Evolutionary conservation across 371 early-diverging fungal species (phyloP), one percentile per base, ranked within the genome.

Genomic region (Edhazardia aedis): DNA sequence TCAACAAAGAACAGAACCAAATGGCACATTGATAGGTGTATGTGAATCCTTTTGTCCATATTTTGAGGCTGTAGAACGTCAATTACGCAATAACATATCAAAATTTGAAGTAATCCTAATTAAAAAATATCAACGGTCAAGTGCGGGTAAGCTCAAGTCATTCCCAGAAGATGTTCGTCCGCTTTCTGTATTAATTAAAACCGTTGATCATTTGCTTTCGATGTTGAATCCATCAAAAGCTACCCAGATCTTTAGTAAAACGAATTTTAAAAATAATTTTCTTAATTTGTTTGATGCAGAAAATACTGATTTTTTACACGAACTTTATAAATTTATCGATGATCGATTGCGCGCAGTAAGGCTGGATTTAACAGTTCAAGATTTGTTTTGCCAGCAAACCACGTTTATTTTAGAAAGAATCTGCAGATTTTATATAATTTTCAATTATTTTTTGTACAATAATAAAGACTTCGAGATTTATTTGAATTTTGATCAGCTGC

Each of bases 131-230:
- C 49, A 59, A 16, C 53, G 62, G 23, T 37, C 53, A 1, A 40
- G 43, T n/a, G 56, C 67, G 9, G 67, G 60, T 0, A 33, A 40
- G 27, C 9, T 1, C 3, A 39, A 54, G 39, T 26, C 51, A 21
- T 45, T 50, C n/a, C 47, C 51, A 24, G 67, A 66, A 29, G 62
- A 62, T 47, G 43, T 66, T 43, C 40, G 67, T 25, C 59, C 62
- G n/a, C 28, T 62, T n/a, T 21, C 18, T 26, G 56, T 62, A 1
- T 16, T 66, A 7, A 9, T 7, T 19, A 47, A 49, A 9, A 27
- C 30, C 7, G 14, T 62, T 1, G 44, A 62, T 45, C 51, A 66
- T 51, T 29, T 66, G 4, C 37, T 59, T 23, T 28, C 39, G 1
- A 23, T 65, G 14, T 47, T 54, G 33, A 42, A 18, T 6, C 14